These are phyloP conservation scores for Colletotrichum abscissum DNA, from an alignment of 2,329 filamentous ascomycete genomes.

Conservation along the genomic window DNA sequence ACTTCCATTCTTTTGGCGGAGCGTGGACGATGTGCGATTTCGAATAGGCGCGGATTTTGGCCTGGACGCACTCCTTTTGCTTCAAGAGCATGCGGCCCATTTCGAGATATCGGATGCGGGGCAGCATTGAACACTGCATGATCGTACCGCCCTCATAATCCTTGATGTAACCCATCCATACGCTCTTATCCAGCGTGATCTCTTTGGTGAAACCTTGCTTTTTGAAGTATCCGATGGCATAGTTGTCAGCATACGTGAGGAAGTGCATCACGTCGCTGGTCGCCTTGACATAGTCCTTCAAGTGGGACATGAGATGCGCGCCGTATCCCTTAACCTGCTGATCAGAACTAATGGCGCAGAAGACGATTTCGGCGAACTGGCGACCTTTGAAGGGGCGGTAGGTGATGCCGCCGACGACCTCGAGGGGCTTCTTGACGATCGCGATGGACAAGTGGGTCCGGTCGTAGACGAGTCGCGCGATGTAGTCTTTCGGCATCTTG, in stretches of 20 bases:
- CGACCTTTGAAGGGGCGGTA: conserved; percentile 94
- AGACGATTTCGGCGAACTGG: conserved; percentile 97
- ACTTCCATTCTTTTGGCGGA: conserved; percentile 88
- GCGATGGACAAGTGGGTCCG: conserved; percentile 95
- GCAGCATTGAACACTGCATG: conserved; percentile 99
- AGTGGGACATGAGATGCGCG: conserved; percentile 95
- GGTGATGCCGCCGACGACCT: conserved; percentile 97
- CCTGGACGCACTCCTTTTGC: conserved; percentile 94
- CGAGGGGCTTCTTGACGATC: conserved; percentile 95
- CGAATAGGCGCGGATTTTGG: conserved; percentile 92
- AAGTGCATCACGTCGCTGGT: conserved; percentile 99
- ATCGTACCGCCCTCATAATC: conserved; percentile 99
- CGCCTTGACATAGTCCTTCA: conserved; percentile 98
- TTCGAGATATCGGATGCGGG: conserved; percentile 93
- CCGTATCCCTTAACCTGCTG: conserved; percentile 99
- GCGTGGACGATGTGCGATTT: conserved; percentile 89
- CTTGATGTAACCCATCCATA: conserved; percentile 99
- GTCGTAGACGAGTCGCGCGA: conserved; percentile 96
- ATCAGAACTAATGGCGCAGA: conserved; percentile 96
- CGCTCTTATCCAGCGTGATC: conserved; percentile 87
- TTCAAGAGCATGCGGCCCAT: conserved; percentile 93
- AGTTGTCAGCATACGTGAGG: conserved; percentile 98
- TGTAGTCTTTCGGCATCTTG: conserved; percentile 99
- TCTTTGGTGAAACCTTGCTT: conserved; percentile 99
- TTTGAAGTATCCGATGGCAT: conserved; percentile 98